Base-by-base conservation (phyloP, 805 yeast species). In the Lipomyces oligophaga region DNA sequence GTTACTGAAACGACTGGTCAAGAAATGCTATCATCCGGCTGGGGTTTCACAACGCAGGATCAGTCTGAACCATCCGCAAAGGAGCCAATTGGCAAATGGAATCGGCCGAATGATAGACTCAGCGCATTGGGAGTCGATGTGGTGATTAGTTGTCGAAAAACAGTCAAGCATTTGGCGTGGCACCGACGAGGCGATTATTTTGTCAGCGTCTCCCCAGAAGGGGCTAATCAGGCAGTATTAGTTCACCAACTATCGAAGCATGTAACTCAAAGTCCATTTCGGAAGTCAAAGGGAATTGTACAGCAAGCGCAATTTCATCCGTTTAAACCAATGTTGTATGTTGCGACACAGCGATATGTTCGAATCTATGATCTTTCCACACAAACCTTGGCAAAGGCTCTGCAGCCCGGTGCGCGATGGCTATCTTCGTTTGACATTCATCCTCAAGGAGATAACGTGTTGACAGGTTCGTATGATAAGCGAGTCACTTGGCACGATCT, bases 271-370 rank as follows among this genome's bases (percentile, higher is more conserved):
- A 85, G 96, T 8, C 98, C 98, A 51, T 93, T 93, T 78, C 77
- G 80, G 58, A 86, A 86, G 67, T 79, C 95, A 28, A 85, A 85
- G 71, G 98, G 98, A 57, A 83, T 90, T 54, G 82, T 89, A 37
- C 88, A 88, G 82, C 95, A 88, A 65, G 97, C 96, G 53, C 84
- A 83, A 67, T 93, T 93, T 80, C 98, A 93, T 68, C 98, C 98
- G 25, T 82, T 85, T 70, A 82, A 85, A 62, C 98, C 98, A 20
- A 94, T 86, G 63, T 74, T 93, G 52, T 85, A 85, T 61, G 97
- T 93, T 5, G 41, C 31, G 59, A 85, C 96, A 8, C 98, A 93
- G 71, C 78, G 97, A 63, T 85, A 88, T 58, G 77, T 93, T 55
- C 80, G 96, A 58, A 79, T 93, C 43, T 93, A 93, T 67, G 96